Evolutionary conservation across 2,329 filamentous ascomycete species (phyloP).

Genomic region (Botryotinia globosa): DNA sequence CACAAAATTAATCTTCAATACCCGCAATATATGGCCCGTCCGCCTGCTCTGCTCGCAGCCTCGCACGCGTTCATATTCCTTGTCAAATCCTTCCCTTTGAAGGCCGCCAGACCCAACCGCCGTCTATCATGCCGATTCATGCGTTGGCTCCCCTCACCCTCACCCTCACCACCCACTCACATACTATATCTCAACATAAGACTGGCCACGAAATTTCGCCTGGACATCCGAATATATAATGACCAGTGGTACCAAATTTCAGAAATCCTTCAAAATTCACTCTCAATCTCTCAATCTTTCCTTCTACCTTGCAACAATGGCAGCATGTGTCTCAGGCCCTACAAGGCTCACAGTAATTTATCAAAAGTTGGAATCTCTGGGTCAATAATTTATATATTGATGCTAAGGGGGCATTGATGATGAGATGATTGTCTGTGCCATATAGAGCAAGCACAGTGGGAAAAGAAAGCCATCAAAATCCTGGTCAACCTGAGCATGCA

Average conservation of each 20-base stretch:
- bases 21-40: neutral
- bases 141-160: neutral
- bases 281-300: neutral
- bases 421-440: conserved; percentile 13
- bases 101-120: neutral
- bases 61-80: neutral
- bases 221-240: neutral
- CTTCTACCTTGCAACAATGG: neutral
- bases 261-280: neutral
- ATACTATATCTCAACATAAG: neutral
- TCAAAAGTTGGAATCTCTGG: neutral
- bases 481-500: conserved; percentile 5
- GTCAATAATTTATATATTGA: neutral
- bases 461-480: neutral
- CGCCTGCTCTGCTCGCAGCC: too few relatives aligned
- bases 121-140: too few relatives aligned
- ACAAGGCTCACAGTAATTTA: neutral
- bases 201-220: neutral
- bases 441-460: neutral
- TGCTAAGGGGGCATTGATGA: neutral
- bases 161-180: neutral
- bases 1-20: neutral
- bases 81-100: neutral
- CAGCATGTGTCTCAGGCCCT: neutral
- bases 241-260: neutral